Evolutionary conservation across 139 green algal species (phyloP), one percentile per base, ranked within the genome.

Genomic region (Zygnema circumcarinatum): DNA sequence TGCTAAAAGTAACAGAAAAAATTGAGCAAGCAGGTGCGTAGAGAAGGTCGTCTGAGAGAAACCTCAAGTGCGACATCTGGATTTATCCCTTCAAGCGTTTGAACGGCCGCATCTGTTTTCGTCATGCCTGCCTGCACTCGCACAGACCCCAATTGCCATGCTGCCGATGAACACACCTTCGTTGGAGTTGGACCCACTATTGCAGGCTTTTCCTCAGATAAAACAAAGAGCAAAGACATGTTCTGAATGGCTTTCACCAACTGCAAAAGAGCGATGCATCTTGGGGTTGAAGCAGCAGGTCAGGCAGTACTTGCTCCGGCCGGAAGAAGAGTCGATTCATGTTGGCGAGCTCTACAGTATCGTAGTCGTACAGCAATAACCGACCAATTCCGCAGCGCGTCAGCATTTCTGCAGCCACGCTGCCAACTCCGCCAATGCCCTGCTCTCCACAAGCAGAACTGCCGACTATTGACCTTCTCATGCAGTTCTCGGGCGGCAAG

Each of bases 321-420:
- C 96, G 93, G 93, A 98, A 99, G 92, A 99, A 99, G 52, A 99
- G 94, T 1, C 96, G 91, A 92, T 99, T 99, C 97, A 99, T 98
- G 92, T 99, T 99, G 81, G 96, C 97, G 79, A 98, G 93, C 93
- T 99, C 97, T 41, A 99, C 97, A 69, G 91, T 95, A 93, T 99
- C 97, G 88, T 93, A 93, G 89, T 93, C 94, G 81, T 97, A 98
- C 85, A 99, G 94, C 38, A 99, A 93, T 84, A 99, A 94, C 2
- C 95, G 87, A 1, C 96, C 96, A 2, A 99, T 85, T 2, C 96
- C 97, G 87, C 96, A 99, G 38, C 96, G 94, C 1, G 96, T 98
- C 33, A 99, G 92, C 97, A 99, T 99, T 91, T 99, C 96, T 0
- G 95, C 94, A 0, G 96, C 96, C 39, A 99, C 96, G 62, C 93